Evolutionary conservation across 1,284 basidiomycete genomes (phyloP), one percentile per base, ranked within the genome.

Genomic region (Pseudozyma sp.): DNA sequence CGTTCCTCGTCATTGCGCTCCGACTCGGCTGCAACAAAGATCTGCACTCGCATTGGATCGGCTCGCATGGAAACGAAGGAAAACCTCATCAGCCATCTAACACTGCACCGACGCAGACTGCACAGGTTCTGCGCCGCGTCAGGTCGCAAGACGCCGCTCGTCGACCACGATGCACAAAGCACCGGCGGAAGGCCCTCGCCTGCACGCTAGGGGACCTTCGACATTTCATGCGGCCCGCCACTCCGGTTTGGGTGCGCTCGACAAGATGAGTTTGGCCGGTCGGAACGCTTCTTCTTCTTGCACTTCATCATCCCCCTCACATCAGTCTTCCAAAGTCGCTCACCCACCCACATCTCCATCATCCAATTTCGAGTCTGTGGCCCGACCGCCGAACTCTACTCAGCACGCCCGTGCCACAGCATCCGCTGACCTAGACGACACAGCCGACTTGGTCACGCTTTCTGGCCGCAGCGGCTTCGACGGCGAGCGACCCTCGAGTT

Each of bases 221-320:
- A 7, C 43, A 0, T 48, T 65, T 45, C 62, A 58, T 54, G 55
- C 34, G 17, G 17, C 31, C 7, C 51, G 39, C 11, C 50, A 51
- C 29, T 33, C 47, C 14, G 42, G 51, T 31, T 11, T 50, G 24
- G 35, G 34, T 1, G 40, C 47, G 46, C 33, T 45, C 35, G 42
- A 37, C 37, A 52, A 34, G 35, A 46, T 17, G 44, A 52, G 46
- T 19, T 14, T 30, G 7, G 11, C 10, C 14, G 24, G 19, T 48
- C n/a, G 24, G 24, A 31, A 48, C 42, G 40, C 47, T 35, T 37
- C 52, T 31, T 29, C 33, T 11, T 37, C 47, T 19, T n/a, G 37
- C 49, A 14, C 54, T 47, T 39, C 63, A 37, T 39, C 42, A 45
- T 51, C 55, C 5, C 14, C 56, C 19, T 50, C 45, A 14, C 39